Percentiles rank a stretch among this genome's conserved stretches.
phyloP scores from a whole-genome alignment of 2,329 filamentous ascomycete species.

The Cladosporium phlei region DNA sequence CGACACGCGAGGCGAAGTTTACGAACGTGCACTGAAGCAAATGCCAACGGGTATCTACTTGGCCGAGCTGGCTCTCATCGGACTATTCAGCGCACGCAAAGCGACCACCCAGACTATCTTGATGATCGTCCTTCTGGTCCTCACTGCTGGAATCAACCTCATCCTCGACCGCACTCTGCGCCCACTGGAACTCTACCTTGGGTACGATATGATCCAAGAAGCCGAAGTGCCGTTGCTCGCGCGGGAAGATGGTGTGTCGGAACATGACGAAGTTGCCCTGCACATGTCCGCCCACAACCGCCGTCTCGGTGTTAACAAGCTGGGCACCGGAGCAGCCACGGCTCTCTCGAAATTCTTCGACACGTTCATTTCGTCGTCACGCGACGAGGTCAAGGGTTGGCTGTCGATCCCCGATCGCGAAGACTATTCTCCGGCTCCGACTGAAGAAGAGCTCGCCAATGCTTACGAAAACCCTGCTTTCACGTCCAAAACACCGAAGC shows the following conservation, averaged over 20 bases:
- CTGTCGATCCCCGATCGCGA: conserved; percentile 19
- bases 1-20: conserved; percentile 45
- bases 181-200: conserved; percentile 31
- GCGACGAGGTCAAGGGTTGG: conserved; percentile 21
- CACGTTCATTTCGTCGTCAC: conserved; percentile 23
- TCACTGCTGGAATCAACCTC: conserved; percentile 32
- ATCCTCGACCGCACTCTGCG: conserved; percentile 27
- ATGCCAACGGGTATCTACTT: conserved; percentile 46
- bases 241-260: conserved; percentile 25
- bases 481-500: conserved; percentile 38
- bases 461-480: conserved; percentile 44
- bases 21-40: conserved; percentile 44
- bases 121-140: conserved; percentile 38
- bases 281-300: conserved; percentile 30
- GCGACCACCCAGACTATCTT: conserved; percentile 40
- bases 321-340: conserved; percentile 18
- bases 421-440: conserved; percentile 17
- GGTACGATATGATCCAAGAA: conserved; percentile 28
- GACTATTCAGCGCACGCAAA: conserved; percentile 38
- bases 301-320: conserved; percentile 23
- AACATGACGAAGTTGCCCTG: conserved; percentile 25
- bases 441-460: conserved; percentile 30
- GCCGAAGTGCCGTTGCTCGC: conserved; percentile 28
- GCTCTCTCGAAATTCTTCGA: conserved; percentile 29
- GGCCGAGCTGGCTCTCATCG: conserved; percentile 45